Evolutionary conservation across 2,329 filamentous ascomycete species (phyloP), one percentile per base, ranked within the genome.

Genomic region (Cyphellophora attinorum): DNA sequence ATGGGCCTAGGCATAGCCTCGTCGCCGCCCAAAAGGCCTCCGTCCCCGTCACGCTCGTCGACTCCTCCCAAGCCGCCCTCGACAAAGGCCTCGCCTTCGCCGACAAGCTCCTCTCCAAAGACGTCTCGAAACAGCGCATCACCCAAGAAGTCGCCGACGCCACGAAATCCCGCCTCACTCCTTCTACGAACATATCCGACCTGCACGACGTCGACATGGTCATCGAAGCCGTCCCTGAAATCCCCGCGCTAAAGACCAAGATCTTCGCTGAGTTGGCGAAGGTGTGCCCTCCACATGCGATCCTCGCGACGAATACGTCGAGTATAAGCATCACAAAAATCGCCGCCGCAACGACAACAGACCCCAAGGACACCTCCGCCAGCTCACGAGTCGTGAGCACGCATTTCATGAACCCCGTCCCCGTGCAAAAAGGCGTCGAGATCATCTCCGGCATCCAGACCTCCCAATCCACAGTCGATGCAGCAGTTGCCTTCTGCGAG

Each of bases 391-490:
- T 98, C 6, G 77, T 98, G 36, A 85, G 85, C 33, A 96, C 91
- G 11, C 91, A 98, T 61, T 98, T 98, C 63, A 98, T 98, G 91
- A 98, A 98, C 68, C 91, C 91, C 0, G 91, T 98, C 0, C 91
- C 91, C 2, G 66, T 98, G 19, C 91, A 96, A 57, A 94, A 94
- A 61, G 91, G 91, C 34, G 91, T 98, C 4, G 91, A 98, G 64
- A 95, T 98, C 52, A 96, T 98, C 57, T 80, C 83, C 33, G 91
- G 86, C 18, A 69, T 98, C 18, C 91, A 98, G 60, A 98, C 91
- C 2, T 91, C 84, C 39, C 65, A 77, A 47, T 72, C 75, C 41
- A 96, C 91, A 1, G 64, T 95, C 29, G 79, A 85, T 12, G 84
- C 81, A 0, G 85, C 91, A 2, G 63, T 96, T 8, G 80, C 74